A percentile compares a stretch with the other conserved stretches of the same genome.
These are phyloP conservation scores for Moricandia moricandioides DNA, from an alignment of 345 rosid species.

Conservation along the genomic window DNA sequence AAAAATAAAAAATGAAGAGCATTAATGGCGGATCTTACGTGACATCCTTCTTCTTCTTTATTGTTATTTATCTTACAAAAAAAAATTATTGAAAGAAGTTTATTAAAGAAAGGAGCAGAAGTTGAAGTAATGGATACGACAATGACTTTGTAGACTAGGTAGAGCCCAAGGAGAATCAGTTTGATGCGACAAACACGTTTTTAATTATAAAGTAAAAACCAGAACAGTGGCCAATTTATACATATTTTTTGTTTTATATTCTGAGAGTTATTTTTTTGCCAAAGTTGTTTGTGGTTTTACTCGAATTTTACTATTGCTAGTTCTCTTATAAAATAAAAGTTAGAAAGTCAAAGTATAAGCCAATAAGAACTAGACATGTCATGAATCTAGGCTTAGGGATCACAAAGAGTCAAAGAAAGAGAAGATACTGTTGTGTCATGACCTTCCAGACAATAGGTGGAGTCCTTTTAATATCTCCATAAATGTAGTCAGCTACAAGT, in stretches of 20 bases:
- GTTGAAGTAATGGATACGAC: slow-evolving; percentile 40
- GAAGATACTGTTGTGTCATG: slow-evolving; percentile 28
- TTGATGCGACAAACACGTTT: slow-evolving; percentile 35
- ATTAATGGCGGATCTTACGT: slow-evolving; percentile 53
- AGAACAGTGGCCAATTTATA: slow-evolving; percentile 3
- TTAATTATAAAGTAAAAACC: neutral
- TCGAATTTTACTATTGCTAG: slow-evolving; percentile 10
- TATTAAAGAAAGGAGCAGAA: slow-evolving; percentile 22
- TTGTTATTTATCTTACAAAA: slow-evolving; percentile 10
- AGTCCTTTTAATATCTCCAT: slow-evolving; percentile 21
- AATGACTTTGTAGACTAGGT: slow-evolving; percentile 30
- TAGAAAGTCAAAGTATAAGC: neutral
- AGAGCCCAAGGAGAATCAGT: slow-evolving; percentile 14
- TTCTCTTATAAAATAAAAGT: neutral
- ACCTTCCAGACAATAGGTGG: slow-evolving; percentile 22
- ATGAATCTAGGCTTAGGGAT: slow-evolving; percentile 9
- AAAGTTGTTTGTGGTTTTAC: slow-evolving; percentile 33
- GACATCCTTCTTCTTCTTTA: slow-evolving; percentile 30
- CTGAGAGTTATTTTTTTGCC: slow-evolving; percentile 26
- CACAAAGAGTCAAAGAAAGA: slow-evolving; percentile 34
- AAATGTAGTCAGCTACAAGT: slow-evolving; percentile 38
- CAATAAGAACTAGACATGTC: slow-evolving; percentile 4
- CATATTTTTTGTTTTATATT: neutral
- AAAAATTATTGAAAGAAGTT: slow-evolving; percentile 1
- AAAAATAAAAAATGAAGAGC: slow-evolving; percentile 41